Evolutionary conservation across 176 grass and related monocot genomes (phyloP).

Genomic region (Bothriochloa decipiens): DNA sequence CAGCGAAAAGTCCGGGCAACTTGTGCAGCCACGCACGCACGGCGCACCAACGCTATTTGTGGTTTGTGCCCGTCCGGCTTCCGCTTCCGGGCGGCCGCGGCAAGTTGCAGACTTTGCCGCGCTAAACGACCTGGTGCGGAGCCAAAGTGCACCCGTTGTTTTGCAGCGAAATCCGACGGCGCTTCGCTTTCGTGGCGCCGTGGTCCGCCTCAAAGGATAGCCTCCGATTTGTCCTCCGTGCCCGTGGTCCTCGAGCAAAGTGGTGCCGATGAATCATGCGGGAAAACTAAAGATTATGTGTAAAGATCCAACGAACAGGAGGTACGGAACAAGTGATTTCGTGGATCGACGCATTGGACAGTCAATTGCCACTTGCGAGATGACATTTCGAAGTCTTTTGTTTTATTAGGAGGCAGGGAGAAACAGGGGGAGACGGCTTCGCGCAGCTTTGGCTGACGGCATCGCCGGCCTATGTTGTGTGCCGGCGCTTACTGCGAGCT

Average conservation of each 20-base stretch:
- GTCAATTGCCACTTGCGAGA: background rate
- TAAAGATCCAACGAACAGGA: background rate
- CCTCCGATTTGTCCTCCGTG: background rate
- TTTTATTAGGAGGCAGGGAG: background rate
- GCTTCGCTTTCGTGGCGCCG: constrained; percentile 23
- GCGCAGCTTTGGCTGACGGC: constrained; percentile 16
- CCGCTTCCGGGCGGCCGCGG: background rate
- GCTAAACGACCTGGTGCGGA: background rate
- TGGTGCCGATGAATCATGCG: background rate
- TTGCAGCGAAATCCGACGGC: constrained; percentile 34
- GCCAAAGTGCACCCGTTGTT: constrained; percentile 39
- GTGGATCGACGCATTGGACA: background rate
- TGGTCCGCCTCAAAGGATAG: background rate
- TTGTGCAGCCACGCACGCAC: background rate
- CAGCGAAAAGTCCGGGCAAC: background rate
- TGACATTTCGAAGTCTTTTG: too few species aligned
- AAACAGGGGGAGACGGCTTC: background rate
- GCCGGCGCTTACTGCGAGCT: constrained; percentile 25
- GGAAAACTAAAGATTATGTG: background rate
- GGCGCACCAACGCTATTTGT: background rate
- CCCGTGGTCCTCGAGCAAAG: constrained; percentile 10
- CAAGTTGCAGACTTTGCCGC: background rate
- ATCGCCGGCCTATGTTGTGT: constrained; percentile 8
- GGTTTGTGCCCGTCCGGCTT: too few species aligned
- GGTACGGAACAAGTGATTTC: background rate